Percentiles rank a stretch among this genome's conserved stretches.
Conservation (phyloP, 306 rosid genomes). For the Adenanthera pavonina region DNA sequence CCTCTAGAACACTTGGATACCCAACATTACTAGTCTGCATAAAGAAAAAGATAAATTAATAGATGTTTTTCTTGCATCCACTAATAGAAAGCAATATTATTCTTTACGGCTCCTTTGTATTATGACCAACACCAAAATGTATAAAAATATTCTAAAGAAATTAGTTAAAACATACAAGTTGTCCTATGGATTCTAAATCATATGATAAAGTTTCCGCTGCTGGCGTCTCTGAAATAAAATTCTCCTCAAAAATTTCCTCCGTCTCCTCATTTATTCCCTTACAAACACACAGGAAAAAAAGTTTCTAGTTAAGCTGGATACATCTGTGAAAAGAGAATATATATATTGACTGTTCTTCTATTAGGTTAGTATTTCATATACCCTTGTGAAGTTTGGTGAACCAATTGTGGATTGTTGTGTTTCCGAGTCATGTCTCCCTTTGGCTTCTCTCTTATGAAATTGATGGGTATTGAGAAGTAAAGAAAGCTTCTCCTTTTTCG, state of each 20-base stretch:
- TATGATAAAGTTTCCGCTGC: background rate
- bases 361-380: background rate
- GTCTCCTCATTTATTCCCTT: background rate
- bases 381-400: background rate
- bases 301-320: background rate
- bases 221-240: background rate
- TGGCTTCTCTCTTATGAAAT: background rate
- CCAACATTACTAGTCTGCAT: background rate
- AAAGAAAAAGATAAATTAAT: no score
- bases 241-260: background rate
- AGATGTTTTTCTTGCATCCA: background rate
- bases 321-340: background rate
- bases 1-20: background rate
- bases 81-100: background rate
- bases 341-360: background rate
- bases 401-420: background rate
- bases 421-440: background rate
- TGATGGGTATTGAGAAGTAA: background rate
- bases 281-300: background rate
- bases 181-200: background rate
- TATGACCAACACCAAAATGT: background rate
- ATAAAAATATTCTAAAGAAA: background rate
- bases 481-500: background rate
- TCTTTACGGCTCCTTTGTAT: background rate
- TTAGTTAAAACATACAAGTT: background rate